Evolutionary conservation across 305 asterid genomes (phyloP).

Genomic region (Fraxinus latifolia): DNA sequence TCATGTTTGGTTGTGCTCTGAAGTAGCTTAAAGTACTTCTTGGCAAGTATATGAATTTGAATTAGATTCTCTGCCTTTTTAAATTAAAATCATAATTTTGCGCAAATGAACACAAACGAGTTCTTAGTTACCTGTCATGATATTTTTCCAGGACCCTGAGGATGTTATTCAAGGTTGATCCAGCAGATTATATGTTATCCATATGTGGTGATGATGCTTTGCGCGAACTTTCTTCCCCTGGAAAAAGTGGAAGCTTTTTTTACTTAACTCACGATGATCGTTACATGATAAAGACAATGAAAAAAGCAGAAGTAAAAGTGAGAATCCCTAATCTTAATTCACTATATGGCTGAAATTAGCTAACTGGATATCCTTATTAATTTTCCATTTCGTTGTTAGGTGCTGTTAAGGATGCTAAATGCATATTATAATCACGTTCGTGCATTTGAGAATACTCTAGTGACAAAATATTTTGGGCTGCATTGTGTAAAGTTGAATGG

Average conservation of each 20-base stretch:
- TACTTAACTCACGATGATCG: conserved; percentile 81
- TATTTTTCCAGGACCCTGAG: conserved; percentile 52
- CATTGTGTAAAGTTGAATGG: conserved; percentile 83
- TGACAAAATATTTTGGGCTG: conserved; percentile 75
- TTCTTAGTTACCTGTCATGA: not conserved
- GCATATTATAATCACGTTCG: conserved; percentile 82
- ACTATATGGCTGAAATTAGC: not conserved
- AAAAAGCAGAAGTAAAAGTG: conserved; percentile 90
- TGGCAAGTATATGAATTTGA: not conserved
- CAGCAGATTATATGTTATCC: conserved; percentile 91
- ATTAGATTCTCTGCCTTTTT: not conserved
- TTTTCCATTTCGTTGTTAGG: conserved; percentile 35
- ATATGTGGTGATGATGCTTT: conserved; percentile 87
- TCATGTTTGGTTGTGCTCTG: not conserved
- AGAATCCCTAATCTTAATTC: conserved; percentile 27
- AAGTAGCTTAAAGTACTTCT: not conserved
- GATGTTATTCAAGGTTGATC: conserved; percentile 86
- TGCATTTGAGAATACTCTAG: conserved; percentile 75
- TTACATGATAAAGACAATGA: conserved; percentile 89
- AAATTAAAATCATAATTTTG: not conserved
- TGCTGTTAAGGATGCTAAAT: conserved; percentile 72
- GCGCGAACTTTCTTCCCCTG: conserved; percentile 82
- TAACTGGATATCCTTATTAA: not conserved
- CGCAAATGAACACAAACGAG: not conserved
- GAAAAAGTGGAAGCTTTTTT: conserved; percentile 89